Percentiles rank a stretch among this genome's conserved stretches.
Evolutionary conservation across 768 basidiomycete species (phyloP).

Genomic region (Lanmaoa pseudosensibilis): DNA sequence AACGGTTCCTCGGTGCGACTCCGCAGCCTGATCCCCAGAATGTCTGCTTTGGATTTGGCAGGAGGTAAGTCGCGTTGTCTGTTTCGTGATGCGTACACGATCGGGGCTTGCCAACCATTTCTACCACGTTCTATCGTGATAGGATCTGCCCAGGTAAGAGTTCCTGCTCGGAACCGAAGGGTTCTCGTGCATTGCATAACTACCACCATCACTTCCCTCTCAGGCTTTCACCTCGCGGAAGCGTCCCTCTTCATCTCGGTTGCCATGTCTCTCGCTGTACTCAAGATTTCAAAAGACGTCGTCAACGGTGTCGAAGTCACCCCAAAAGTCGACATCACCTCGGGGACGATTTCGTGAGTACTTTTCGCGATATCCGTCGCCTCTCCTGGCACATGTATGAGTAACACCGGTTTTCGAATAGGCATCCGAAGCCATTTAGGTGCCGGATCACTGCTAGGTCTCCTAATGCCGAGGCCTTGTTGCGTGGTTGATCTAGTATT

Average conservation of each 20-base stretch:
- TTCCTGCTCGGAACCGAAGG: not conserved
- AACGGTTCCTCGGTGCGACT: constrained; percentile 29
- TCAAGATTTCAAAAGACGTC: constrained; percentile 42
- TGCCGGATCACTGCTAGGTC: constrained; percentile 57
- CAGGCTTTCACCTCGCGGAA: constrained; percentile 32
- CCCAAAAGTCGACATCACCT: constrained; percentile 43
- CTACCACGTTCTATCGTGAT: not conserved
- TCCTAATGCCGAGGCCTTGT: constrained; percentile 35
- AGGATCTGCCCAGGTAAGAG: constrained; percentile 24
- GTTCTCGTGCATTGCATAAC: too few species aligned
- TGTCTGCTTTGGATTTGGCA: constrained; percentile 30
- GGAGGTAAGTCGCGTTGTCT: constrained; percentile 19
- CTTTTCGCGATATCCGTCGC: too few species aligned
- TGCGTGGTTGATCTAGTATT: not conserved
- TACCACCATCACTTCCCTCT: not conserved
- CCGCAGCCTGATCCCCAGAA: constrained; percentile 20
- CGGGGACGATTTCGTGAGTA: constrained; percentile 47
- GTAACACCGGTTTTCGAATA: not conserved
- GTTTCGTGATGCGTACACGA: too few species aligned
- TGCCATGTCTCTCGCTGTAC: constrained; percentile 43
- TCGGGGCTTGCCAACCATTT: not conserved
- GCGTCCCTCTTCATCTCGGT: constrained; percentile 25
- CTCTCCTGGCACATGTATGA: too few species aligned
- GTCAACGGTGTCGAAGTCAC: constrained; percentile 42
- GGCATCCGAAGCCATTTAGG: constrained; percentile 55